A percentile compares a stretch with the other conserved stretches of the same genome.
phyloP scores from a whole-genome alignment of 2,329 filamentous ascomycete genomes.

The Botryotinia narcissicola region DNA sequence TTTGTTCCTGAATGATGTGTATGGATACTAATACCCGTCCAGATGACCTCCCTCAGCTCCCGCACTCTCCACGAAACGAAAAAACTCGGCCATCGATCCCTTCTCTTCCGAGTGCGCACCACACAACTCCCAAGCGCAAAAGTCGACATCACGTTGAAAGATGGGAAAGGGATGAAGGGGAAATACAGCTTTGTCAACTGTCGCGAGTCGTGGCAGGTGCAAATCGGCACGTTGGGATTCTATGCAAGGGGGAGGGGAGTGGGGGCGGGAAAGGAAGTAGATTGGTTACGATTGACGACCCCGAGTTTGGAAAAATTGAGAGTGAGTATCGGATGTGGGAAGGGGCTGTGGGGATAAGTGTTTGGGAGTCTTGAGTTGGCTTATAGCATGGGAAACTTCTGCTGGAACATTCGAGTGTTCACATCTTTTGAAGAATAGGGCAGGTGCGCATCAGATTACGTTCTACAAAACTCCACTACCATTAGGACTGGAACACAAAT shows the following conservation, averaged over 20 bases:
- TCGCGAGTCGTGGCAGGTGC: not conserved
- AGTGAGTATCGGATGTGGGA: not conserved
- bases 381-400: too few relatives aligned
- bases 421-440: too few relatives aligned
- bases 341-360: not conserved
- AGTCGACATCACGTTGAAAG: slow-evolving; percentile 14
- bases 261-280: not conserved
- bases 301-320: slow-evolving; percentile 12
- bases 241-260: not conserved
- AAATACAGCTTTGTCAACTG: slow-evolving; percentile 21
- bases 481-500: too few relatives aligned
- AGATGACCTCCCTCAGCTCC: slow-evolving; percentile 17
- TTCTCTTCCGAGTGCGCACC: slow-evolving; percentile 4
- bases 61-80: slow-evolving; percentile 16
- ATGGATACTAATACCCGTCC: not conserved
- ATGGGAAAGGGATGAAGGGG: not conserved
- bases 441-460: too few relatives aligned
- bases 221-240: slow-evolving; percentile 15
- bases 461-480: too few relatives aligned
- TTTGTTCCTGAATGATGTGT: not conserved
- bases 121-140: not conserved
- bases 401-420: too few relatives aligned
- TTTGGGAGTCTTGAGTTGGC: too few relatives aligned
- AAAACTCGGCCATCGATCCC: not conserved
- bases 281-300: slow-evolving; percentile 2